These are phyloP conservation scores for Conringia planisiliqua DNA, from an alignment of 345 rosid species.

Conservation along the genomic window DNA sequence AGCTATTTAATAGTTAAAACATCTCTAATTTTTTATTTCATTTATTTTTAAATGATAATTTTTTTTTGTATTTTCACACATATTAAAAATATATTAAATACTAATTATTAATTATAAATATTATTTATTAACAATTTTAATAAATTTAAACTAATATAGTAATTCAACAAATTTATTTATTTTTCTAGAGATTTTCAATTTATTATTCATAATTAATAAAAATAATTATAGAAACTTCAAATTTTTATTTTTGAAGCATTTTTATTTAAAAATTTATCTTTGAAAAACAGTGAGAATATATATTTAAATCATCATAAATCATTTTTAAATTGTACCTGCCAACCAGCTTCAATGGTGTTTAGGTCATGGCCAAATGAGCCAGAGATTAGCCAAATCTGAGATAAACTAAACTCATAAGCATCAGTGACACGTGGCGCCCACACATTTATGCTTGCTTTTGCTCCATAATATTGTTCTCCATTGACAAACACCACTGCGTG, in stretches of 20 bases:
- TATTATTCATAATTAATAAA: too few species aligned
- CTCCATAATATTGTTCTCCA: conserved; percentile 90
- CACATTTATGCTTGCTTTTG: conserved; percentile 87
- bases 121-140: too few species aligned
- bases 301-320: background rate
- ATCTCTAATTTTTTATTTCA: background rate
- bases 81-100: too few species aligned
- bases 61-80: too few species aligned
- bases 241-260: too few species aligned
- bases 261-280: too few species aligned
- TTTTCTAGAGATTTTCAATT: background rate
- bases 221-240: too few species aligned
- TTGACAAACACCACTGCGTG: conserved; percentile 94
- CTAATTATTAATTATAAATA: too few species aligned
- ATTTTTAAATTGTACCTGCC: conserved; percentile 61
- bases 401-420: conserved; percentile 83
- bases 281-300: too few species aligned
- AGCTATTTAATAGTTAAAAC: background rate
- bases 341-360: conserved; percentile 98
- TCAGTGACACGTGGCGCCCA: conserved; percentile 82
- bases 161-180: background rate
- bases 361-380: conserved; percentile 93
- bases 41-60: too few species aligned
- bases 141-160: background rate
- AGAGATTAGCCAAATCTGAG: conserved; percentile 94